A percentile compares a stretch with the other conserved stretches of the same genome.
phyloP scores from a whole-genome alignment of 192 early-diverging fungal genomes.

The Paraglomus brasilianum region DNA sequence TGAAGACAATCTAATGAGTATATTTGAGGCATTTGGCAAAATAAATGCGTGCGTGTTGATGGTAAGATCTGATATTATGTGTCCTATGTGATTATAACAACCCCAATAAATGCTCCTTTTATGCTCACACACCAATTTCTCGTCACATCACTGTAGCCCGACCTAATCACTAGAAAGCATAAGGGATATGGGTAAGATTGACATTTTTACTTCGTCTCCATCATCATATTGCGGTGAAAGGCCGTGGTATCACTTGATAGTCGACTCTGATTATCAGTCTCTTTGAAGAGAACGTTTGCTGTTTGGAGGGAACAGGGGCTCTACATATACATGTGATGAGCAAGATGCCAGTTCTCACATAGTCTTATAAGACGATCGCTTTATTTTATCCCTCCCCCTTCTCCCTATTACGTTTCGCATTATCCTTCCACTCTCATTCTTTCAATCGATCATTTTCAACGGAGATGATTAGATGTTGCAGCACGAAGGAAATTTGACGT shows the following conservation, averaged over 20 bases:
- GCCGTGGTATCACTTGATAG: no score
- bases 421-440: slow-evolving; percentile 10
- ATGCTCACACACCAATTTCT: neutral
- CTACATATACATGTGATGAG: no score
- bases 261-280: no score
- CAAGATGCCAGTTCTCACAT: no score
- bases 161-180: slow-evolving; percentile 67
- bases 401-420: slow-evolving; percentile 32
- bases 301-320: neutral
- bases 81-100: neutral
- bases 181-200: slow-evolving; percentile 74
- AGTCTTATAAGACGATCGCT: slow-evolving; percentile 26
- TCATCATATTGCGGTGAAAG: neutral
- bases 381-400: slow-evolving; percentile 12
- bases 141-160: slow-evolving; percentile 49
- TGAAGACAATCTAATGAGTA: slow-evolving; percentile 70
- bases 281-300: slow-evolving; percentile 28
- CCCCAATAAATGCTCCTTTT: neutral
- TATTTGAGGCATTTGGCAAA: slow-evolving; percentile 84
- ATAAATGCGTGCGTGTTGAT: slow-evolving; percentile 67
- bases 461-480: neutral
- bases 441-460: slow-evolving; percentile 9
- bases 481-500: no score
- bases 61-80: slow-evolving; percentile 40
- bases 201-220: slow-evolving; percentile 1